phyloP scores from a whole-genome alignment of 2,329 filamentous ascomycete genomes.

The Fusarium stilboides region DNA sequence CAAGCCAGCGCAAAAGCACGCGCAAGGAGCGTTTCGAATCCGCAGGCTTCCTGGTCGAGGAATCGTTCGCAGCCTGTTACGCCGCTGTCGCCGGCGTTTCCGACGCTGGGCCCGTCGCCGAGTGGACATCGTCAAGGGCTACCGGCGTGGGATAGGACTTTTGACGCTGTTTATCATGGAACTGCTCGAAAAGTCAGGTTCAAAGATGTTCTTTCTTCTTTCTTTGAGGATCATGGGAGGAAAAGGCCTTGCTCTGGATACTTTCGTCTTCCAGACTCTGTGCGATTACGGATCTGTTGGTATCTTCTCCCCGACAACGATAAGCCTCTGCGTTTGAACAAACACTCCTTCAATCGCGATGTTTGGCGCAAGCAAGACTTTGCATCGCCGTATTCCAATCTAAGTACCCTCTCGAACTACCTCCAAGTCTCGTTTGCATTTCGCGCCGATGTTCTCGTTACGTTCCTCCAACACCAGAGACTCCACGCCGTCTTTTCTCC shows the following conservation, averaged over 20 bases:
- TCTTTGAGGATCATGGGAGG: slow-evolving; percentile 41
- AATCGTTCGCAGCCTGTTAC: slow-evolving; percentile 25
- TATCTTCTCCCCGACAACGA: slow-evolving; percentile 40
- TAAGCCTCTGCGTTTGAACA: slow-evolving; percentile 53
- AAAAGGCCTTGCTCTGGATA: slow-evolving; percentile 29
- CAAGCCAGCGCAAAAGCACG: slow-evolving; percentile 30
- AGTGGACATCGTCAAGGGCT: slow-evolving; percentile 30
- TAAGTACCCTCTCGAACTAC: slow-evolving; percentile 48
- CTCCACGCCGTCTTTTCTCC: slow-evolving; percentile 60
- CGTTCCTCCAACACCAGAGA: slow-evolving; percentile 53
- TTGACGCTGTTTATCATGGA: slow-evolving; percentile 56
- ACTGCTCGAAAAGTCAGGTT: slow-evolving; percentile 32
- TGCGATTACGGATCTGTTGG: slow-evolving; percentile 50
- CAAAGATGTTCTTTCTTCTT: slow-evolving; percentile 38
- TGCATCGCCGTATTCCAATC: slow-evolving; percentile 47
- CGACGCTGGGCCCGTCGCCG: neutral
- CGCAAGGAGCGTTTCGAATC: slow-evolving; percentile 36
- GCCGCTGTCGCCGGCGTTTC: slow-evolving; percentile 5
- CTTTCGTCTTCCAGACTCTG: slow-evolving; percentile 46
- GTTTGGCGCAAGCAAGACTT: slow-evolving; percentile 57
- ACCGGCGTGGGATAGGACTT: slow-evolving; percentile 56
- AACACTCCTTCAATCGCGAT: slow-evolving; percentile 45
- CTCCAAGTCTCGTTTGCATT: slow-evolving; percentile 55
- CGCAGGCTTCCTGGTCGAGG: neutral
- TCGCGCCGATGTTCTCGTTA: slow-evolving; percentile 56